A percentile compares a stretch with the other conserved stretches of the same genome.
Evolutionary conservation across 768 basidiomycete species (phyloP).

Genomic region (Tephrocybe sp.): DNA sequence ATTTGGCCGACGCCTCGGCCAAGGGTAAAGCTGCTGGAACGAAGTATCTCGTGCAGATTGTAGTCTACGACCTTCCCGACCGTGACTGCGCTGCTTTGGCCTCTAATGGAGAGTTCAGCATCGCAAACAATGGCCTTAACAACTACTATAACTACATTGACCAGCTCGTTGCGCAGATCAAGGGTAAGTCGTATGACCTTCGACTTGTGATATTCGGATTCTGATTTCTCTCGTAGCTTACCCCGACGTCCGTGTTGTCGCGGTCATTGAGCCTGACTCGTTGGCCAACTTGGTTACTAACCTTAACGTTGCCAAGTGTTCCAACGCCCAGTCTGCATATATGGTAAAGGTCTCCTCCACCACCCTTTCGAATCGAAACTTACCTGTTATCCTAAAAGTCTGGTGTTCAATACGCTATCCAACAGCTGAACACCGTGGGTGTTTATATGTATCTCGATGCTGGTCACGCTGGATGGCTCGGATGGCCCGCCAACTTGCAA

Average conservation of each 20-base stretch:
- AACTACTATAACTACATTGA: conserved; percentile 63
- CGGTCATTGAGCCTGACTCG: conserved; percentile 67
- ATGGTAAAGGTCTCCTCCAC: conserved; percentile 27
- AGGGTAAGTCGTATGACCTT: conserved; percentile 32
- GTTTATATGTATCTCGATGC: conserved; percentile 64
- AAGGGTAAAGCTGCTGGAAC: conserved; percentile 40
- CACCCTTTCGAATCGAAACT: not conserved
- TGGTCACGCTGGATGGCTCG: conserved; percentile 65
- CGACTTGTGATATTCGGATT: not conserved
- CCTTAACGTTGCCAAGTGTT: conserved; percentile 55
- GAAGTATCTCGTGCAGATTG: conserved; percentile 49
- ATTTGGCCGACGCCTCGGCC: conserved; percentile 52
- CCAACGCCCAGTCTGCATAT: conserved; percentile 51
- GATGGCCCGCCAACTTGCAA: conserved; percentile 61
- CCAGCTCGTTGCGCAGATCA: conserved; percentile 54
- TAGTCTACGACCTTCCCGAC: conserved; percentile 60
- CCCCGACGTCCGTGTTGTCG: conserved; percentile 61
- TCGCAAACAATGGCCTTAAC: conserved; percentile 51
- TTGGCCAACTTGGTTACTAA: conserved; percentile 70
- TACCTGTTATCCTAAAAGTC: conserved; percentile 25
- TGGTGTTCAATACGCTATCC: conserved; percentile 53
- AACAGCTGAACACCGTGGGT: conserved; percentile 51
- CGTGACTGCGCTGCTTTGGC: conserved; percentile 65
- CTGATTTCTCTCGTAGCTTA: conserved; percentile 32
- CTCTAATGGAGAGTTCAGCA: conserved; percentile 64